phyloP scores from a whole-genome alignment of 768 basidiomycete genomes.

The Cubamyces lactineus region DNA sequence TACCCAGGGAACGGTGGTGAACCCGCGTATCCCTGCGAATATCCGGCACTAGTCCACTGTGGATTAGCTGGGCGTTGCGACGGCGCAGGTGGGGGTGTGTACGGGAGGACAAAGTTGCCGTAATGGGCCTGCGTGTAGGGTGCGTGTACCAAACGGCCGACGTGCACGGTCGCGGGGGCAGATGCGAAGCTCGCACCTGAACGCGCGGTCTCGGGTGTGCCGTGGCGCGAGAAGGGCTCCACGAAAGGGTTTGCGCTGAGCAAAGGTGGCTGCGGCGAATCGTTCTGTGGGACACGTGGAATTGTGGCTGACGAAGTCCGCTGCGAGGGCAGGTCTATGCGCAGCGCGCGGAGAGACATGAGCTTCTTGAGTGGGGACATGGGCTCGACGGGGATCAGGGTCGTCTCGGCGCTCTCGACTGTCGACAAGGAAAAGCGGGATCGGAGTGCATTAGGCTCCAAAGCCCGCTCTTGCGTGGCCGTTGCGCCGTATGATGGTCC shows the following conservation, averaged over 20 bases:
- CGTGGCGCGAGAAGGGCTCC: conserved; percentile 23
- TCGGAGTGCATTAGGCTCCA: neutral
- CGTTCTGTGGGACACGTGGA: neutral
- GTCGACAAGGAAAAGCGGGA: conserved; percentile 18
- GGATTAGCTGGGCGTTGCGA: neutral
- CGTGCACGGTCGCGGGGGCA: neutral
- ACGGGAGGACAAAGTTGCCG: neutral
- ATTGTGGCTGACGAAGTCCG: neutral
- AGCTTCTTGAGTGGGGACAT: neutral
- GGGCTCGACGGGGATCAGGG: neutral
- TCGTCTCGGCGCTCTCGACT: conserved; percentile 1
- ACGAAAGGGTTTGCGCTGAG: conserved; percentile 24
- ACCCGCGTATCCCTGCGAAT: neutral
- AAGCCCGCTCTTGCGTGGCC: neutral
- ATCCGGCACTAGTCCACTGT: neutral
- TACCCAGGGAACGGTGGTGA: neutral
- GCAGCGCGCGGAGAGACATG: neutral
- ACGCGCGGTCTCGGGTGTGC: conserved; percentile 21
- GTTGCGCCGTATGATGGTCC: conserved; percentile 15
- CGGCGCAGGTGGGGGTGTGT: neutral
- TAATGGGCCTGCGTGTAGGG: neutral
- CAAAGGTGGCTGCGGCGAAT: conserved; percentile 7
- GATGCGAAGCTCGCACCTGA: conserved; percentile 10
- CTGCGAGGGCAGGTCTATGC: neutral
- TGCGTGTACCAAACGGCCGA: neutral